A percentile compares a stretch with the other conserved stretches of the same genome.
Conservation (phyloP, 306 rosid genomes). For the Castanopsis chinensis region DNA sequence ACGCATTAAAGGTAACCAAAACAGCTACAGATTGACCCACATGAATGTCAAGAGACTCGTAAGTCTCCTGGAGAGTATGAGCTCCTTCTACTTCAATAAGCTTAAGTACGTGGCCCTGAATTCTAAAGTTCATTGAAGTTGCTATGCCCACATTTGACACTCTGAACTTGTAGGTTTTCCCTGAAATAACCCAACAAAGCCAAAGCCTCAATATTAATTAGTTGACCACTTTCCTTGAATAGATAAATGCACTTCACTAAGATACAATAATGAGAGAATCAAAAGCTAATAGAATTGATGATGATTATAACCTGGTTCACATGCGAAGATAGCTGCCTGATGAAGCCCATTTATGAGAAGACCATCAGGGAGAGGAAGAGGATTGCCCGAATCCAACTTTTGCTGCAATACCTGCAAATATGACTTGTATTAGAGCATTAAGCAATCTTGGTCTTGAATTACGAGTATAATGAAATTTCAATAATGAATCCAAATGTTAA, state of each 20-base stretch:
- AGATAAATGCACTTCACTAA: not conserved
- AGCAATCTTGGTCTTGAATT: too few relatives aligned
- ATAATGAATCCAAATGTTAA: too few relatives aligned
- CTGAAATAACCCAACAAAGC: slow-evolving; percentile 29
- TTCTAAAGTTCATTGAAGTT: slow-evolving; percentile 66
- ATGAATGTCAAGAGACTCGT: slow-evolving; percentile 65
- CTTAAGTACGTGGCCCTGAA: slow-evolving; percentile 57
- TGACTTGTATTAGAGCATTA: not conserved
- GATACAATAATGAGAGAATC: not conserved
- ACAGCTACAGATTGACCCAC: slow-evolving; percentile 69
- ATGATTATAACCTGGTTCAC: slow-evolving; percentile 47
- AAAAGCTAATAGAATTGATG: not conserved
- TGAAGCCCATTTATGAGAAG: slow-evolving; percentile 70
- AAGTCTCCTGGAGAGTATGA: slow-evolving; percentile 66
- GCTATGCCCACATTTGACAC: slow-evolving; percentile 69
- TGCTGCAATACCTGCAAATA: slow-evolving; percentile 44
- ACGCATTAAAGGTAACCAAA: slow-evolving; percentile 41
- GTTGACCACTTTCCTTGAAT: not conserved
- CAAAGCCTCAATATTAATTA: not conserved
- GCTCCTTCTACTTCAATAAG: slow-evolving; percentile 89
- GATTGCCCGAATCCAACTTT: slow-evolving; percentile 48
- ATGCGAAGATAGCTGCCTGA: slow-evolving; percentile 26
- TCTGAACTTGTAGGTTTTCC: slow-evolving; percentile 76
- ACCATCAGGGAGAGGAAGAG: slow-evolving; percentile 62
- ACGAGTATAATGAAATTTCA: too few relatives aligned